Percentiles rank a stretch among this genome's conserved stretches.
Conservation (phyloP, 2,329 filamentous ascomycete genomes). For the Cordyceps javanica region DNA sequence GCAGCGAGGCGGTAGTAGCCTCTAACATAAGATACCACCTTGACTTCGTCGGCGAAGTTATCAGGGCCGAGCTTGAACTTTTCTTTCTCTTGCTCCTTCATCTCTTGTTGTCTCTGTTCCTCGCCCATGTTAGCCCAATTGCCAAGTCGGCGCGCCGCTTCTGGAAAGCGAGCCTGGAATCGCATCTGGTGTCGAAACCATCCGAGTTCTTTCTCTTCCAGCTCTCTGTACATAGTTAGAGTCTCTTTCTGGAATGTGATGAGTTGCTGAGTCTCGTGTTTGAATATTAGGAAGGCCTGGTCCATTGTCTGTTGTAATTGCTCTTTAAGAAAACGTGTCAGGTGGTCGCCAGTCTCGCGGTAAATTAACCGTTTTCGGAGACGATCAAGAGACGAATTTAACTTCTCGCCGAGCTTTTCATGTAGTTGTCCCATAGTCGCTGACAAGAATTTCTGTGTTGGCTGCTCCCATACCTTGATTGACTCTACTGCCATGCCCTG, state of each 20-base stretch:
- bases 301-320: conserved; percentile 30
- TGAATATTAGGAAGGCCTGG: conserved; percentile 39
- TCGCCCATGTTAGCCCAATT: conserved; percentile 41
- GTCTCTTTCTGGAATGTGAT: conserved; percentile 51
- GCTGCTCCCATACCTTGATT: conserved; percentile 51
- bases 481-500: conserved; percentile 51
- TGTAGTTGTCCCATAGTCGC: conserved; percentile 44
- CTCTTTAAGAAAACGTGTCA: conserved; percentile 38
- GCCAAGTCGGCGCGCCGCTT: conserved; percentile 22
- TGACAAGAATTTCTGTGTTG: conserved; percentile 43
- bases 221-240: conserved; percentile 38
- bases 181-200: conserved; percentile 45
- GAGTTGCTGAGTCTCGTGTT: conserved; percentile 47
- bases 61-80: conserved; percentile 48
- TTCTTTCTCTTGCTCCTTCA: conserved; percentile 35
- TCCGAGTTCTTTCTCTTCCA: conserved; percentile 40
- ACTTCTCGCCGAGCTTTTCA: conserved; percentile 37
- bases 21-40: conserved; percentile 56
- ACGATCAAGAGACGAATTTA: conserved; percentile 41
- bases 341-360: conserved; percentile 36
- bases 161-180: conserved; percentile 34
- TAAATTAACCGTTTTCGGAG: conserved; percentile 45
- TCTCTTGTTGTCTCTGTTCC: conserved; percentile 41
- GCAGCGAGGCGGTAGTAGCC: conserved; percentile 66
- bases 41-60: conserved; percentile 52